Conservation (phyloP, 2,329 filamentous ascomycete species). For the Exophiala alcalophila region DNA sequence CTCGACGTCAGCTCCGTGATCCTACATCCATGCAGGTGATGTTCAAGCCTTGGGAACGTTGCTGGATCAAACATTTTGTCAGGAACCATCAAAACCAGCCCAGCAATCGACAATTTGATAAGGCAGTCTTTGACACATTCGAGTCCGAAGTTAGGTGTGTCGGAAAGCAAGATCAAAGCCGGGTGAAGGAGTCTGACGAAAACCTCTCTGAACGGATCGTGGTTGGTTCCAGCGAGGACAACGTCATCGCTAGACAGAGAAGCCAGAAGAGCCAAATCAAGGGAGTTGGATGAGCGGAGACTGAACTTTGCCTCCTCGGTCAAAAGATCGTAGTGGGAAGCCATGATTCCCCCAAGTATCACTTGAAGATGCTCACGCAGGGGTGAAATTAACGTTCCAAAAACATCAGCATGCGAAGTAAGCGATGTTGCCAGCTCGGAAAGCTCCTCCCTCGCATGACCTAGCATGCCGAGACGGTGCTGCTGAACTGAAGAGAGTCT, state of each 20-base stretch:
- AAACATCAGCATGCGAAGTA: constrained; percentile 6
- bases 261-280: constrained; percentile 8
- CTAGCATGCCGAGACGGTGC: constrained; percentile 22
- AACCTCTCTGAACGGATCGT: constrained; percentile 9
- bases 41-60: constrained; percentile 60
- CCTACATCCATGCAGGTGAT: constrained; percentile 56
- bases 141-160: neutral
- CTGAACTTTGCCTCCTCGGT: constrained; percentile 12
- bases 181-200: constrained; percentile 14
- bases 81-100: constrained; percentile 78
- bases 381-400: constrained; percentile 1
- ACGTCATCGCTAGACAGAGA: constrained; percentile 4
- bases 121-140: constrained; percentile 59
- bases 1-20: constrained; percentile 55
- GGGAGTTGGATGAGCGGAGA: neutral
- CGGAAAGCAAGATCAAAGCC: constrained; percentile 6
- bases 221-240: constrained; percentile 3
- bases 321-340: constrained; percentile 15
- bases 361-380: constrained; percentile 6
- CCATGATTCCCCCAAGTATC: constrained; percentile 17
- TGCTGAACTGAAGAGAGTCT: constrained; percentile 15
- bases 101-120: constrained; percentile 70
- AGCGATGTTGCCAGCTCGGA: constrained; percentile 11
- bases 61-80: constrained; percentile 83
- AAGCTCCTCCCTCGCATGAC: constrained; percentile 27